Base-by-base conservation (phyloP, 495 filamentous ascomycete species). In the Parathielavia hyrcaniae region DNA sequence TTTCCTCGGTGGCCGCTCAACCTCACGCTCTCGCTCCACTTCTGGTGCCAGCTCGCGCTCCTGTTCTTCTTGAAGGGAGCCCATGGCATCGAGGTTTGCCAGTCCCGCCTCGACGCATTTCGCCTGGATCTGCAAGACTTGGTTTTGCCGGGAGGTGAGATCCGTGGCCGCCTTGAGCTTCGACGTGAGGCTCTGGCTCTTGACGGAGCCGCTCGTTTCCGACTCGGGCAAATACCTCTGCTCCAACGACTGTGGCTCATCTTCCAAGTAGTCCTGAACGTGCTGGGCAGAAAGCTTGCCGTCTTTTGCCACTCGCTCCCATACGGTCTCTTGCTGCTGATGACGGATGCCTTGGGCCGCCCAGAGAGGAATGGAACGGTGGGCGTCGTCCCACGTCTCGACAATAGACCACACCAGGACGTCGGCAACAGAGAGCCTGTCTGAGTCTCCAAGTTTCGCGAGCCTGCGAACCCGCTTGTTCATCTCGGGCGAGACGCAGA, bases 11-110 rank as follows among this genome's bases (percentile, higher is more conserved):
- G 86, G 82, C 3, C 71, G 64, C 58, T 86, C 64, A 1, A 82
- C 61, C 36, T 89, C 69, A 13, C 71, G 67, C 57, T 90, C 83
- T 41, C 74, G 70, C 60, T 88, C 80, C 26, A 81, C 73, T 58
- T 89, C 85, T 2, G 80, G 81, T 0, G 79, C 75, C 0, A 89
- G 72, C 60, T 90, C 84, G 0, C 86, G 76, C 64, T 89, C 86
- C 51, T 88, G 85, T 61, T 89, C 86, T 64, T 91, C 85, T 14
- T 85, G 73, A 3, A 87, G 69, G 57, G 19, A 7, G 14, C 26
- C 40, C 52, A 45, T 45, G 5, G 52, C 0, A 22, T 54, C 40
- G 8, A 45, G 39, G 14, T 53, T 16, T 9, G 26, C 38, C 39
- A 64, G 51, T 30, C 64, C 39, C 36, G 62, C 64, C n/a, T 68